Evolutionary conservation across 2,329 filamentous ascomycete species (phyloP).

Genomic region (Botrytis cinerea): DNA sequence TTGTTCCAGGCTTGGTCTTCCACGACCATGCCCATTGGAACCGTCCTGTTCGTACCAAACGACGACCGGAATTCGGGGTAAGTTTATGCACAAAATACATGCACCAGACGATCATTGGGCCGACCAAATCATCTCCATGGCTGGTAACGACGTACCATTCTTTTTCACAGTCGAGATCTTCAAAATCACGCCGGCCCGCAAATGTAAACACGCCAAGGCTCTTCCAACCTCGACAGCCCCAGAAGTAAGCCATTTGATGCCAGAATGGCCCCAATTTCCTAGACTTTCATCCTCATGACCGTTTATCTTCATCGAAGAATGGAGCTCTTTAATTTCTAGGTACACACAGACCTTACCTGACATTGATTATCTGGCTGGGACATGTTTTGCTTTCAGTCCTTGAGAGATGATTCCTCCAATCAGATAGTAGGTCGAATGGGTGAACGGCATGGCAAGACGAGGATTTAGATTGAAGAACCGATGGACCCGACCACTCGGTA

Average conservation of each 20-base stretch:
- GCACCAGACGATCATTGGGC: conserved; percentile 2
- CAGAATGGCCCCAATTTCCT: conserved; percentile 6
- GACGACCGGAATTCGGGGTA: conserved; percentile 2
- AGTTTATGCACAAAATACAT: conserved; percentile 8
- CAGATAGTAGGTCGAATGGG: background rate
- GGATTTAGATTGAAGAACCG: conserved; percentile 7
- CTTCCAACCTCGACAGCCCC: conserved; percentile 2
- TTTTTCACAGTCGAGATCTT: background rate
- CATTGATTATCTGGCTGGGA: background rate
- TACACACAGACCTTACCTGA: background rate
- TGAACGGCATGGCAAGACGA: background rate
- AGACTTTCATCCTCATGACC: conserved; percentile 3
- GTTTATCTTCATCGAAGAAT: conserved; percentile 2
- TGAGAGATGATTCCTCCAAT: background rate
- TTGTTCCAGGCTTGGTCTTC: background rate
- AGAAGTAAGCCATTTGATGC: conserved; percentile 8
- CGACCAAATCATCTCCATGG: background rate
- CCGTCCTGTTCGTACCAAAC: background rate
- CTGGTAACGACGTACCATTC: background rate
- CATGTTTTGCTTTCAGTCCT: background rate
- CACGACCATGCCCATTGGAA: background rate
- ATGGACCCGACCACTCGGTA: conserved; percentile 6
- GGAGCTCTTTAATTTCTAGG: background rate
- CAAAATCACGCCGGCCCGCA: conserved; percentile 2
- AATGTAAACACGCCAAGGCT: background rate